Base-by-base conservation (phyloP, 202 grass and related monocot species). In the Hordeum pubiflorum region DNA sequence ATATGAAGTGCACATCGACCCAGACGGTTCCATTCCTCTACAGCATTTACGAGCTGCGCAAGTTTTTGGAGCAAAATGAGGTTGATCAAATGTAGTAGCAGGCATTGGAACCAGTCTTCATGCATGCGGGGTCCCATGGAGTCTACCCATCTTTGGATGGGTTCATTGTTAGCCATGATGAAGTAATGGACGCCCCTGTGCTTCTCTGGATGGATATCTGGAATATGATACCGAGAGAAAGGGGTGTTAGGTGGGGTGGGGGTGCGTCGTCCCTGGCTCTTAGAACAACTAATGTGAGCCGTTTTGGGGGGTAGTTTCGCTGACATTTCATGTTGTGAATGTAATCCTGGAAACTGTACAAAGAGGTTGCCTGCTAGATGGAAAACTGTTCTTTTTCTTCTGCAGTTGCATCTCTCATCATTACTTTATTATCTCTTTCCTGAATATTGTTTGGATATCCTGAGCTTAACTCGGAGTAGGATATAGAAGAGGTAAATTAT, bases 311-410 rank as follows among this genome's bases (percentile, higher is more conserved):
- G 69, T 89, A 83, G 85, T 72, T 86, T 75, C 29, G 50, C 37
- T 75, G 80, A 38, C 83, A 66, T 89, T 88, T 85, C 55, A 57
- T 86, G 74, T 68, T 86, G 76, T 83, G 75, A 82, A 73, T 80
- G 82, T 91, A 85, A 85, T 72, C 60, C 60, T 80, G 43, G 14
- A 62, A 88, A 91, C 57, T 91, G 89, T 91, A 91, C 86, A 91
- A 83, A 87, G 86, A 83, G 60, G 26, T 83, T 71, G 79, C 29
- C 74, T 83, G 79, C 77, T 88, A 89, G 86, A 91, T 86, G 83
- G 63, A 80, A 73, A 71, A 79, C 15, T 62, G 2, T n/a, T 63
- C 41, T 75, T 32, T 79, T 71, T 80, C 40, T 79, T 81, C 50
- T 48, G 48, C 27, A 26, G 22, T 17, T 80, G 63, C 14, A 44